Evolutionary conservation across 768 basidiomycete species (phyloP).

Genomic region (Lactarius akahatsu): DNA sequence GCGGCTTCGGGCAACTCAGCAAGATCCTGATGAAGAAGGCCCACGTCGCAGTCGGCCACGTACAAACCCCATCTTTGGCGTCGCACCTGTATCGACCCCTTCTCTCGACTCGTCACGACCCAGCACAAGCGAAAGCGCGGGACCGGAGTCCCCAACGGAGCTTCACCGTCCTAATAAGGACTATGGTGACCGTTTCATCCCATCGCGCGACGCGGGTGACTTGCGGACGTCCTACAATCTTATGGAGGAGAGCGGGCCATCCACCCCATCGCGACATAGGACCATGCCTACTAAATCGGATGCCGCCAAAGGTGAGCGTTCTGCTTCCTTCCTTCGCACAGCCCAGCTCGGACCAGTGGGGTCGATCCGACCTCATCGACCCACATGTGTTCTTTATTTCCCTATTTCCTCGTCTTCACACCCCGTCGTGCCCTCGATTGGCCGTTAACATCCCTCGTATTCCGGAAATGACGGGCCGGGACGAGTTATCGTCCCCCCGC

Average conservation of each 20-base stretch:
- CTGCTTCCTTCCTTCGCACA: neutral
- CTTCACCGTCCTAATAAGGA: slow-evolving; percentile 31
- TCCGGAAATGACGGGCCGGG: slow-evolving; percentile 17
- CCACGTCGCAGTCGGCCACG: slow-evolving; percentile 53
- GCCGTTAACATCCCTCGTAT: neutral
- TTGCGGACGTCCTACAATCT: slow-evolving; percentile 63
- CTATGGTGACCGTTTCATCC: slow-evolving; percentile 63
- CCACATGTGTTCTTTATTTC: neutral
- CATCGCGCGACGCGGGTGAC: slow-evolving; percentile 57
- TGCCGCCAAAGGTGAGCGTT: slow-evolving; percentile 42
- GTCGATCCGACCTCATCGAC: neutral
- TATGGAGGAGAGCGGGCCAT: slow-evolving; percentile 46
- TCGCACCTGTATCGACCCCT: slow-evolving; percentile 50
- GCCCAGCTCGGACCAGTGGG: neutral
- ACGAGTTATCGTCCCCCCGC: neutral
- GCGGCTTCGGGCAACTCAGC: slow-evolving; percentile 70
- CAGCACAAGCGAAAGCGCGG: slow-evolving; percentile 53
- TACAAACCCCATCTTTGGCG: slow-evolving; percentile 54
- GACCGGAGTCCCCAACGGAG: slow-evolving; percentile 44
- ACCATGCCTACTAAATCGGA: slow-evolving; percentile 46
- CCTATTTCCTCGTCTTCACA: neutral
- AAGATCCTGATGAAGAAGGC: slow-evolving; percentile 56
- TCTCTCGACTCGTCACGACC: slow-evolving; percentile 53
- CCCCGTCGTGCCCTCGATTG: neutral
- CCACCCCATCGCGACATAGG: slow-evolving; percentile 42